Evolutionary conservation across 805 yeast genomes (phyloP), one percentile per base, ranked within the genome.

Genomic region (Candida dendrica): DNA sequence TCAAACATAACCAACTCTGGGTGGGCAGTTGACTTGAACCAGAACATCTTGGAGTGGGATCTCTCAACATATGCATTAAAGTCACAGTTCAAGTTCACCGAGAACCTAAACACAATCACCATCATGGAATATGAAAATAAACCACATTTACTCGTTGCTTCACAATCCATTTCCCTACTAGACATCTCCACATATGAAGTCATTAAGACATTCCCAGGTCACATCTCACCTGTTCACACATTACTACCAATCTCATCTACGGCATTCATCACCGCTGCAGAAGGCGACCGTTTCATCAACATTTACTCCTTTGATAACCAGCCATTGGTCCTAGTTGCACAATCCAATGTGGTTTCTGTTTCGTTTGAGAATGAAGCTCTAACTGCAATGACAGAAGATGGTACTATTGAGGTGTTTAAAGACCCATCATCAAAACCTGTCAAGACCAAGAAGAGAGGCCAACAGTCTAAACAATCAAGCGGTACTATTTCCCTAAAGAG

Each of bases 281-380:
- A 68, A 30, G 81, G 81, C 46, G 98, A 90, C 60, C 74, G 97
- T 50, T 88, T 86, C 59, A 71, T 89, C 49, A 87, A 87, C 58
- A 66, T 84, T 31, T 81, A 83, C 55, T 73, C 82, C 10, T 42
- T 78, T 2, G 62, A 68, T 27, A 61, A 39, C 1, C 42, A 58
- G 3, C 57, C 66, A n/a, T 68, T 81, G 3, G 84, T 89, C 3
- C 73, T 87, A 43, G 89, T 84, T 14, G 71, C 90, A 3, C 84
- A 82, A 47, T 69, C 87, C 14, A 75, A 84, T 39, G 77, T 86
- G 13, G 43, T 58, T 1, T 61, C 65, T 7, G 56, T 84, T 8
- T 58, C 74, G 0, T 61, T 68, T 43, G 69, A 65, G 5, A 58
- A 57, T 17, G 54, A 61, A 16, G 61, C 57, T 1, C 57, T 82